phyloP scores from a whole-genome alignment of 352 stramenopile genomes.

The Sclerospora graminicola region DNA sequence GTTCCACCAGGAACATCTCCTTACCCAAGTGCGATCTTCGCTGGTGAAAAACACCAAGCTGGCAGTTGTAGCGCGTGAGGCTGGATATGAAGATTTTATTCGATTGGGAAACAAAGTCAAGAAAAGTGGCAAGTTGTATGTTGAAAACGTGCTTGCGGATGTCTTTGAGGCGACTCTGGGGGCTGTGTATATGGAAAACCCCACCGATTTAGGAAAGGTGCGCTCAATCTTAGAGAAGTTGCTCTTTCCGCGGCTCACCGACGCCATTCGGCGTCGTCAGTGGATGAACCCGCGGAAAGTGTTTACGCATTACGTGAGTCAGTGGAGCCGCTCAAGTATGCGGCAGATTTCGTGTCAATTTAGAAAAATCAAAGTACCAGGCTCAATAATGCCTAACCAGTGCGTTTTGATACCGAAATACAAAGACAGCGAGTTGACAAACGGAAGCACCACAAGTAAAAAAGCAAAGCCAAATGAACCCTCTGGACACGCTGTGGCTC shows the following conservation, averaged over 20 bases:
- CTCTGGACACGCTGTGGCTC: constrained; percentile 39
- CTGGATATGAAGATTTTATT: constrained; percentile 64
- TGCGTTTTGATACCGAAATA: constrained; percentile 21
- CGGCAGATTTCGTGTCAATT: constrained; percentile 41
- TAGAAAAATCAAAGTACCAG: constrained; percentile 25
- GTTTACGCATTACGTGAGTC: constrained; percentile 45
- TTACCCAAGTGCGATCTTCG: constrained; percentile 70
- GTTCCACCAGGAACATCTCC: constrained; percentile 70
- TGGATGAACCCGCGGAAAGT: constrained; percentile 78
- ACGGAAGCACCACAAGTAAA: constrained; percentile 14
- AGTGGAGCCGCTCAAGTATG: constrained; percentile 32
- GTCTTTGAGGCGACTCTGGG: constrained; percentile 73
- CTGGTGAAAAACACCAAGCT: constrained; percentile 81
- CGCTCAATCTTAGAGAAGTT: constrained; percentile 48
- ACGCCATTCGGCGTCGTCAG: constrained; percentile 65
- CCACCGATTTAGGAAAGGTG: constrained; percentile 36
- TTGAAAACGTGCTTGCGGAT: constrained; percentile 69
- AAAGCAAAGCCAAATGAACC: constrained; percentile 13
- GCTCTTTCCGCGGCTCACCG: constrained; percentile 59
- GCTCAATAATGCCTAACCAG: neutral
- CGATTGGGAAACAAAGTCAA: constrained; percentile 55
- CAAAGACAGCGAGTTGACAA: constrained; percentile 4
- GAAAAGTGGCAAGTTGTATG: constrained; percentile 49
- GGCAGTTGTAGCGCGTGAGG: constrained; percentile 39
- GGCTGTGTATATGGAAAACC: constrained; percentile 70